Percentiles rank a stretch among this genome's conserved stretches.
phyloP scores from a whole-genome alignment of 208 protist species.

The Wallacemonas sp. region DNA sequence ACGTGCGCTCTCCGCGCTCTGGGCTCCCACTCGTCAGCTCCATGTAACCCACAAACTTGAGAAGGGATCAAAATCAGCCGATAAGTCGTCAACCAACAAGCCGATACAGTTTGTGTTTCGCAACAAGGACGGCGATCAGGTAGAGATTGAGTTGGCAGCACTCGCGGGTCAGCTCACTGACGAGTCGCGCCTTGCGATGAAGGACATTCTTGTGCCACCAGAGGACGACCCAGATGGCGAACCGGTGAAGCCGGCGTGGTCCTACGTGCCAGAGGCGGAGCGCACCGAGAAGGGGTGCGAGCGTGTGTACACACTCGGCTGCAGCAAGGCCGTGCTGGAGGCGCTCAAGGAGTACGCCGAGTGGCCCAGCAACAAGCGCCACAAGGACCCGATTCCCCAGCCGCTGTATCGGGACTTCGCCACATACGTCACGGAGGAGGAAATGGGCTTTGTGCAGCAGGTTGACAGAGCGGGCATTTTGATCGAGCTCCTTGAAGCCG shows the following conservation, averaged over 20 bases:
- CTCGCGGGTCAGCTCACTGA: conserved; percentile 3
- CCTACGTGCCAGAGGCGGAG: not conserved
- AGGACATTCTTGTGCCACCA: conserved; percentile 5
- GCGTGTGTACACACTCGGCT: conserved; percentile 7
- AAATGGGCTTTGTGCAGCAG: conserved; percentile 28
- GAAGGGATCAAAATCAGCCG: too few species aligned
- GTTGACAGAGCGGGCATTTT: conserved; percentile 23
- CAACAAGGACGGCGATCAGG: not conserved
- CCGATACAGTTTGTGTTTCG: conserved; percentile 1
- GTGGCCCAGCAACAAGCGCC: conserved; percentile 13
- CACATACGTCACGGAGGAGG: conserved; percentile 26
- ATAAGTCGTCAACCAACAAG: not conserved
- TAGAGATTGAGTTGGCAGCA: not conserved
- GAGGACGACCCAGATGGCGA: not conserved
- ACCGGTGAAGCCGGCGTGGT: not conserved
- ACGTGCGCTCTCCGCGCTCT: too few species aligned
- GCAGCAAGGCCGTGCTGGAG: conserved; percentile 16
- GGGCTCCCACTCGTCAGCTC: too few species aligned
- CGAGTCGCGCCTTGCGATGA: not conserved
- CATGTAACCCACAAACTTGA: too few species aligned
- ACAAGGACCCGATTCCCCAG: conserved; percentile 27
- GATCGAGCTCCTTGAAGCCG: conserved; percentile 23
- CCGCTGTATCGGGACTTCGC: conserved; percentile 19
- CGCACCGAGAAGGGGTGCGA: not conserved
- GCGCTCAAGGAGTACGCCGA: conserved; percentile 20